These are phyloP conservation scores for Aspergillus leporis DNA, from an alignment of 495 filamentous ascomycete species.

Conservation along the genomic window DNA sequence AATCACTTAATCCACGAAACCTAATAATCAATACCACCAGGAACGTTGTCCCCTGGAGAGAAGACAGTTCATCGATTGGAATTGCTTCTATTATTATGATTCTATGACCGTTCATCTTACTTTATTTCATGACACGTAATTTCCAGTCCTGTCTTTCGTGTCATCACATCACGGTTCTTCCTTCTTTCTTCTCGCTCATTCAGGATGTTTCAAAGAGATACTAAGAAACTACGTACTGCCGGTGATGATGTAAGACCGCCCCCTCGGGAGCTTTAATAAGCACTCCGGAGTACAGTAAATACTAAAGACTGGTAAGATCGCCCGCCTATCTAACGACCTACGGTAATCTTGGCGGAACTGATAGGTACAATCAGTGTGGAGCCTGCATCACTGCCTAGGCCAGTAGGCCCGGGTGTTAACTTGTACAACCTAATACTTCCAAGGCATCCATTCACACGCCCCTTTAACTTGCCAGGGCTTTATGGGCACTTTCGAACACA, in stretches of 20 bases:
- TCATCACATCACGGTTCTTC: too few species aligned
- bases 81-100: too few species aligned
- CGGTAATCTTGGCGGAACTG: neutral
- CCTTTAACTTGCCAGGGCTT: too few species aligned
- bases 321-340: slow-evolving; percentile 3
- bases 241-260: slow-evolving; percentile 18
- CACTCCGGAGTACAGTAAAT: neutral
- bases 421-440: too few species aligned
- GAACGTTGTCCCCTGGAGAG: neutral
- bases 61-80: neutral
- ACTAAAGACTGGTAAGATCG: neutral
- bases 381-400: neutral
- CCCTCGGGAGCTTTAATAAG: neutral
- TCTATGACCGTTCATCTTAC: too few species aligned
- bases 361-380: neutral
- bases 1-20: slow-evolving; percentile 12
- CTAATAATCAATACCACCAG: neutral
- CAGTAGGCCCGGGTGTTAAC: neutral
- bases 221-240: neutral
- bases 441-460: too few species aligned
- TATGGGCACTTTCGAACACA: slow-evolving; percentile 1
- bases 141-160: neutral
- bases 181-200: too few species aligned
- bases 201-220: neutral
- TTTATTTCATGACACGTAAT: too few species aligned